Base-by-base conservation (phyloP, 2,329 filamentous ascomycete genomes). In the Talaromyces sp. region DNA sequence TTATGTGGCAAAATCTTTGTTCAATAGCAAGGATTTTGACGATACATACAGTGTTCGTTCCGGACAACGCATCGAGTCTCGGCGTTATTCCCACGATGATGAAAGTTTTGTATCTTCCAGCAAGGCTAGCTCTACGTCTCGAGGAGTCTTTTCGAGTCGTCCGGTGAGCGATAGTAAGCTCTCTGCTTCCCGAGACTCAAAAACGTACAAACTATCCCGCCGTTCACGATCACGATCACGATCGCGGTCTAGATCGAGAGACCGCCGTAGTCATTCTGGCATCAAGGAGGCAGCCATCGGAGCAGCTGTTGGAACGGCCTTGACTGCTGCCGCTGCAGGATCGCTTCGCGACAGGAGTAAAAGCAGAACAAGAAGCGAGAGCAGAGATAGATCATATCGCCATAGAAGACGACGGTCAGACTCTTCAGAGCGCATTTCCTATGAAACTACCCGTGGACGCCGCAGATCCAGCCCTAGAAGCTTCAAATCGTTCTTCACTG, bases 401-500 rank as follows among this genome's bases (percentile, higher is more conserved):
- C 68, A 65, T 44, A 61, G 65, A 55, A 70, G 70, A 63, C 72
- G 75, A 22, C 77, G 72, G 60, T 85, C 81, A 42, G 82, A 82
- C 49, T 84, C 82, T 17, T 82, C 81, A 17, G 62, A 61, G 39
- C 61, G 59, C 32, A 15, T 57, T 33, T 58, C 55, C 9, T 22
- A 59, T 19, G 59, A 59, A 10, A 25, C 44, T 19, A 49, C 55
- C 11, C 55, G 62, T 11, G 47, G 59, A 27, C 62, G 62, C n/a
- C 59, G 62, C 30, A 59, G 60, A 56, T 64, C 62, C 27, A 60
- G 62, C 30, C 59, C 59, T 15, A 59, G 28, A 36, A 84, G 86
- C 44, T 77, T 92, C 51, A 77, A 77, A 60, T 81, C 85, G 17
- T 90, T 91, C 69, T 89, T 89, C 71, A 84, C 80, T 4, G 79